Conservation (phyloP, 805 yeast species). For the Phaffomyces opuntiae region DNA sequence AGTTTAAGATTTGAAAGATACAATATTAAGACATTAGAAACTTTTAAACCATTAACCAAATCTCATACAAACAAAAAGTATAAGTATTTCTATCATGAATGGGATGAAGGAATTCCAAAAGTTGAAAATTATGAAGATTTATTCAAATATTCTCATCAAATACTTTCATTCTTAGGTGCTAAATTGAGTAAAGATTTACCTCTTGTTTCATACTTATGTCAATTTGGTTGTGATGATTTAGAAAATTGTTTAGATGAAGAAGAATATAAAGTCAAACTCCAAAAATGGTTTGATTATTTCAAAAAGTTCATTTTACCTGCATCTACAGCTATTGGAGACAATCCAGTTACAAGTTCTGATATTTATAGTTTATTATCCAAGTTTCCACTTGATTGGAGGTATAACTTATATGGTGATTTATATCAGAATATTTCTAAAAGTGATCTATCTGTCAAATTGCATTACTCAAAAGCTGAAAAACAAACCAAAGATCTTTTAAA, state of each 20-base stretch:
- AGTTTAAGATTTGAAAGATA: slow-evolving; percentile 25
- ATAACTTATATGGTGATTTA: slow-evolving; percentile 76
- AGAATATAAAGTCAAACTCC: slow-evolving; percentile 15
- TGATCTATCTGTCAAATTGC: slow-evolving; percentile 46
- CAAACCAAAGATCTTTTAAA: slow-evolving; percentile 73
- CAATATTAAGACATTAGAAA: slow-evolving; percentile 16
- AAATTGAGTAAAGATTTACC: slow-evolving; percentile 40
- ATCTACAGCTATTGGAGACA: slow-evolving; percentile 37
- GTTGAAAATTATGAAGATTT: slow-evolving; percentile 37
- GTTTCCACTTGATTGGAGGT: slow-evolving; percentile 59
- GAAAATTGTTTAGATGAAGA: slow-evolving; percentile 2
- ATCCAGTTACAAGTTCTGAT: slow-evolving; percentile 54
- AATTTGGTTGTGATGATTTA: slow-evolving; percentile 44
- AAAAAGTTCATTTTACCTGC: slow-evolving; percentile 65
- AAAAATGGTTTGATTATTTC: slow-evolving; percentile 51
- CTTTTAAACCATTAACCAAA: slow-evolving; percentile 26
- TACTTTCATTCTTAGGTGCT: slow-evolving; percentile 49
- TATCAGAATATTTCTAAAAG: slow-evolving; percentile 50
- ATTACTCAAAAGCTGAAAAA: slow-evolving; percentile 63
- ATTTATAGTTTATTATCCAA: slow-evolving; percentile 46
- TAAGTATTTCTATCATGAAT: slow-evolving; percentile 39
- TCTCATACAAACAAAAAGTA: slow-evolving; percentile 12
- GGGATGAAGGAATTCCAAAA: slow-evolving; percentile 38
- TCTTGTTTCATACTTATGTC: slow-evolving; percentile 51
- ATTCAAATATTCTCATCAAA: slow-evolving; percentile 37